phyloP scores from a whole-genome alignment of 352 stramenopile genomes.

The Globisporangium cystogenes region DNA sequence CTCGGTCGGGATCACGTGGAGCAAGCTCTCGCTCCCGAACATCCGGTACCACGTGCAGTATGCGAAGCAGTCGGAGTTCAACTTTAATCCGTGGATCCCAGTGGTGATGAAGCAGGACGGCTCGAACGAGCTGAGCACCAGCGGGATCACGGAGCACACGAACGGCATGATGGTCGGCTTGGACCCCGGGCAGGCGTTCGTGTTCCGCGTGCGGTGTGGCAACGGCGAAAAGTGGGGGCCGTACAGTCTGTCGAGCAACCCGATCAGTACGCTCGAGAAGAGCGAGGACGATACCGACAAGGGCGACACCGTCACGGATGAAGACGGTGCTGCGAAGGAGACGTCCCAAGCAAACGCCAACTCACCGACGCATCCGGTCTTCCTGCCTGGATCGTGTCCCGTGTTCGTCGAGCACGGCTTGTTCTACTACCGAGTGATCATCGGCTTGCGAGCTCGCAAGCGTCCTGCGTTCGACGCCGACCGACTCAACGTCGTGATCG shows the following conservation, averaged over 20 bases:
- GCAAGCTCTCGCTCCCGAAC: constrained; percentile 26
- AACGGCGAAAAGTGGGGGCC: constrained; percentile 50
- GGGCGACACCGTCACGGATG: neutral
- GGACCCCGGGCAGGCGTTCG: constrained; percentile 39
- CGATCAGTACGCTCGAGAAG: constrained; percentile 53
- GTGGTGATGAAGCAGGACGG: constrained; percentile 49
- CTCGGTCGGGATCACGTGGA: constrained; percentile 61
- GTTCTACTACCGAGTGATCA: constrained; percentile 63
- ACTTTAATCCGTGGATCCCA: constrained; percentile 50
- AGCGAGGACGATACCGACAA: constrained; percentile 1
- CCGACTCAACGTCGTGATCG: constrained; percentile 43
- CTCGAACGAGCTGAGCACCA: constrained; percentile 30
- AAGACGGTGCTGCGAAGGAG: neutral
- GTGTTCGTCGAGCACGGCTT: constrained; percentile 47
- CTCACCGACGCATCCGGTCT: constrained; percentile 17
- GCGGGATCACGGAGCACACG: constrained; percentile 38
- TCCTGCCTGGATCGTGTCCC: constrained; percentile 57
- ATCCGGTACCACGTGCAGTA: constrained; percentile 61
- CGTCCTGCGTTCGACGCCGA: constrained; percentile 42
- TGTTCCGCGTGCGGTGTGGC: constrained; percentile 64
- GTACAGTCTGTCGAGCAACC: constrained; percentile 54
- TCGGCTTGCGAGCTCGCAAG: constrained; percentile 40
- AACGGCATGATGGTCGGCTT: constrained; percentile 65
- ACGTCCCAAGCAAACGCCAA: neutral
- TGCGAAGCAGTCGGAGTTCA: constrained; percentile 50